Base-by-base conservation (phyloP, 495 filamentous ascomycete species). In the Glonium stellatum region DNA sequence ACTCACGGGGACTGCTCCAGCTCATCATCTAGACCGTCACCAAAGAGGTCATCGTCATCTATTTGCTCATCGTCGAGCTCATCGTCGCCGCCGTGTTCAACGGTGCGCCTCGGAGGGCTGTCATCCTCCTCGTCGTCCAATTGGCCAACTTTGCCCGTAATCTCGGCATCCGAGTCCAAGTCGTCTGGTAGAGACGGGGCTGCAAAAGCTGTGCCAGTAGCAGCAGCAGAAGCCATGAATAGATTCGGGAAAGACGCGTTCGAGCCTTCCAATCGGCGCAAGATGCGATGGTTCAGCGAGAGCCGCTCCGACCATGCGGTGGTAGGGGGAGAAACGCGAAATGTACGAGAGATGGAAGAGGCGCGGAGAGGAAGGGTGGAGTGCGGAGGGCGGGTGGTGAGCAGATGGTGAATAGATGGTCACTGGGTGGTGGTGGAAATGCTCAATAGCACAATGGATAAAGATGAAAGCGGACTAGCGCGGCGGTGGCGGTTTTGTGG, bases 1-100 rank as follows among this genome's bases (percentile, higher is more conserved):
- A 53, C 69, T 64, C 48, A 69, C 68, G 25, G 52, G 55, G 67
- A 77, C 71, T 77, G 68, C 63, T 72, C 62, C 19, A 74, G 62
- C 34, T 62, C 54, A 71, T 77, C 22, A 75, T 77, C 51, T 75
- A 77, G 68, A 18, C 68, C 75, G 44, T 74, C 72, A 37, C 70
- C 72, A 54, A 75, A 74, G 25, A 76, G 61, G 58, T 69, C 74
- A 34, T 72, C 70, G 19, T 68, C 68, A 19, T 67, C 67, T 1
- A 61, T 58, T 13, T 66, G 60, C 46, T 74, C 67, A 6, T 75
- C 77, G 18, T 58, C 65, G 22, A 31, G 27, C 6, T 59, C 58
- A n/a, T 60, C 65, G 34, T 59, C 51, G 5, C 47, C 62, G 25
- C 57, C 56, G 36, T 68, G 62, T 34, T 64, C 65, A 6, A 61